These are phyloP conservation scores for Melaleuca quinquenervia DNA, from an alignment of 345 rosid genomes.

Conservation along the genomic window DNA sequence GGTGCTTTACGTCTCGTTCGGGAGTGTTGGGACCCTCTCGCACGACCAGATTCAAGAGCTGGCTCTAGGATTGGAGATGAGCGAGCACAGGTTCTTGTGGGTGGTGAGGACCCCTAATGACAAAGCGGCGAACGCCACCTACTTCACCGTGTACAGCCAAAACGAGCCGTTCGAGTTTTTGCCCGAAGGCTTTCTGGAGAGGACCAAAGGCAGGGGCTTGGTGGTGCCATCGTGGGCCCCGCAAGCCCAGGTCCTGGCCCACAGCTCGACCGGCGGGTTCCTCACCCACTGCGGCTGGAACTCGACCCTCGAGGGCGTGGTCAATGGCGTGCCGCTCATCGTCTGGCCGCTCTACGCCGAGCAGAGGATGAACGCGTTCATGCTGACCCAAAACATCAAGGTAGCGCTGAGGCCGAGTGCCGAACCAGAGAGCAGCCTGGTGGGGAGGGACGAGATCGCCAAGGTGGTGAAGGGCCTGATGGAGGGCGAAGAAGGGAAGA, in stretches of 20 bases:
- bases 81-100: slow-evolving; percentile 75
- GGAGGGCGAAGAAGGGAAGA: slow-evolving; percentile 78
- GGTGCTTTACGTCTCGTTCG: slow-evolving; percentile 70
- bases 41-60: slow-evolving; percentile 47
- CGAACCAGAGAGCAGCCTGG: slow-evolving; percentile 24
- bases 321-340: slow-evolving; percentile 65
- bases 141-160: slow-evolving; percentile 22
- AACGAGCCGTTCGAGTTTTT: slow-evolving; percentile 37
- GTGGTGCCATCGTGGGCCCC: slow-evolving; percentile 78
- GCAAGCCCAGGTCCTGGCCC: slow-evolving; percentile 62
- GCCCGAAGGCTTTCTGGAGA: slow-evolving; percentile 56
- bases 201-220: slow-evolving; percentile 46
- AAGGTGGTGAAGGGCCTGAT: slow-evolving; percentile 39
- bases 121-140: slow-evolving; percentile 30
- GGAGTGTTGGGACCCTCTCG: slow-evolving; percentile 81
- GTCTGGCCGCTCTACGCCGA: slow-evolving; percentile 87
- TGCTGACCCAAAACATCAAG: slow-evolving; percentile 30
- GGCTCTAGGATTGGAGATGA: slow-evolving; percentile 71
- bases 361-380: slow-evolving; percentile 72
- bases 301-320: slow-evolving; percentile 64
- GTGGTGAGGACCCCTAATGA: slow-evolving; percentile 58
- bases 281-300: slow-evolving; percentile 89
- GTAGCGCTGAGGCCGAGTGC: slow-evolving; percentile 35
- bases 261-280: slow-evolving; percentile 64
- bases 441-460: slow-evolving; percentile 44